Percentiles rank a stretch among this genome's conserved stretches.
These are phyloP conservation scores for Ceriops zippeliana DNA, from an alignment of 345 rosid genomes.

Conservation along the genomic window DNA sequence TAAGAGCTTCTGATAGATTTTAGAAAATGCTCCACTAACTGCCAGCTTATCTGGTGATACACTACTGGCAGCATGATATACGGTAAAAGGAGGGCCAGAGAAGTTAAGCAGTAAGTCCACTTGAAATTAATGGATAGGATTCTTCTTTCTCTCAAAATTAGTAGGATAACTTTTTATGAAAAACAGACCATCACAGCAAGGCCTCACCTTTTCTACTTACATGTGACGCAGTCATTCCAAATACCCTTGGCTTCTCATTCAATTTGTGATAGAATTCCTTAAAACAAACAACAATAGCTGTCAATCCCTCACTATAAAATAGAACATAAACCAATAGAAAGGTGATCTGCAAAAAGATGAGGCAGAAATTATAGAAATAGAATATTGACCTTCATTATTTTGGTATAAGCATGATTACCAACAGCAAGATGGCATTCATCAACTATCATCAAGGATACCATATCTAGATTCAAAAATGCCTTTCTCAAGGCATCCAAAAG, in stretches of 20 bases:
- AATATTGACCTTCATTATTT: constrained; percentile 66
- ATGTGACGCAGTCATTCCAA: constrained; percentile 80
- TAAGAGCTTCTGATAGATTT: not conserved
- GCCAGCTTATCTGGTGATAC: not conserved
- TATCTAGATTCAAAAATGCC: constrained; percentile 54
- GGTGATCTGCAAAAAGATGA: not conserved
- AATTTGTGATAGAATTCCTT: constrained; percentile 77
- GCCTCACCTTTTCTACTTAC: constrained; percentile 60
- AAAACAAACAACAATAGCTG: constrained; percentile 14
- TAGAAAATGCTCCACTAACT: no score
- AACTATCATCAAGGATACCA: constrained; percentile 56
- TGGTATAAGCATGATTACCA: constrained; percentile 77
- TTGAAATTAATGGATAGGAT: not conserved
- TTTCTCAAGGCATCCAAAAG: constrained; percentile 71
- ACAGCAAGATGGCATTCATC: constrained; percentile 89
- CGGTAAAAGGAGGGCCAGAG: not conserved
- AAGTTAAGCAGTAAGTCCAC: not conserved
- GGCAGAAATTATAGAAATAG: constrained; percentile 5
- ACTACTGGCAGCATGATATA: not conserved
- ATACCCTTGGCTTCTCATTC: constrained; percentile 63
- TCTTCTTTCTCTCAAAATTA: not conserved
- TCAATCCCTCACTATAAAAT: constrained; percentile 6
- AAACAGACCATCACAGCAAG: not conserved
- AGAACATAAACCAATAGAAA: not conserved
- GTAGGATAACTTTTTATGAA: not conserved